Conservation (phyloP, 345 rosid genomes). For the Sonneratia alba region DNA sequence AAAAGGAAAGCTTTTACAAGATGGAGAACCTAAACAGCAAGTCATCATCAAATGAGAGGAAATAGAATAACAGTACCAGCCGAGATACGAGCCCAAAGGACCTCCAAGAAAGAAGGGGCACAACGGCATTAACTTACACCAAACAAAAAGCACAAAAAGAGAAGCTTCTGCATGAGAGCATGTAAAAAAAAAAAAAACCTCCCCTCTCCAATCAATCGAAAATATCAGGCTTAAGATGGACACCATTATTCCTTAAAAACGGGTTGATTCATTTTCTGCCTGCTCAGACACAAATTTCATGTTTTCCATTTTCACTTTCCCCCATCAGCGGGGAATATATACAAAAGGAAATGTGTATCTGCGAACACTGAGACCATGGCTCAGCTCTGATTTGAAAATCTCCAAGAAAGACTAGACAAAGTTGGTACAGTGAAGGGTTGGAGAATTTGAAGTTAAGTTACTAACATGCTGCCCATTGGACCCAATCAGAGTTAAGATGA, state of each 20-base stretch:
- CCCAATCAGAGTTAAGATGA: not conserved
- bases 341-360: slow-evolving; percentile 34
- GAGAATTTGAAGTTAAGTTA: slow-evolving; percentile 10
- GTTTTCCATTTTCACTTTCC: slow-evolving; percentile 17
- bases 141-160: no score
- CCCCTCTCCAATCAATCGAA: not conserved
- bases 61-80: not conserved
- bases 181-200: not conserved
- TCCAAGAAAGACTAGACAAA: slow-evolving; percentile 1
- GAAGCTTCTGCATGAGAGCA: not conserved
- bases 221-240: not conserved
- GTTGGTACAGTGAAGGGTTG: slow-evolving; percentile 22
- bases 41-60: no score
- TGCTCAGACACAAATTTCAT: not conserved
- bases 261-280: not conserved
- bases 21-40: no score
- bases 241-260: not conserved
- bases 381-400: slow-evolving; percentile 25
- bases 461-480: not conserved
- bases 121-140: not conserved
- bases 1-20: no score
- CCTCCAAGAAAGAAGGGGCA: not conserved
- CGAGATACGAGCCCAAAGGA: not conserved
- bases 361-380: slow-evolving; percentile 32
- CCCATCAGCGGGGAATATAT: slow-evolving; percentile 41